Percentiles rank a stretch among this genome's conserved stretches.
These are phyloP conservation scores for Fusarium denticulatum DNA, from an alignment of 2,329 filamentous ascomycete species.

Conservation along the genomic window DNA sequence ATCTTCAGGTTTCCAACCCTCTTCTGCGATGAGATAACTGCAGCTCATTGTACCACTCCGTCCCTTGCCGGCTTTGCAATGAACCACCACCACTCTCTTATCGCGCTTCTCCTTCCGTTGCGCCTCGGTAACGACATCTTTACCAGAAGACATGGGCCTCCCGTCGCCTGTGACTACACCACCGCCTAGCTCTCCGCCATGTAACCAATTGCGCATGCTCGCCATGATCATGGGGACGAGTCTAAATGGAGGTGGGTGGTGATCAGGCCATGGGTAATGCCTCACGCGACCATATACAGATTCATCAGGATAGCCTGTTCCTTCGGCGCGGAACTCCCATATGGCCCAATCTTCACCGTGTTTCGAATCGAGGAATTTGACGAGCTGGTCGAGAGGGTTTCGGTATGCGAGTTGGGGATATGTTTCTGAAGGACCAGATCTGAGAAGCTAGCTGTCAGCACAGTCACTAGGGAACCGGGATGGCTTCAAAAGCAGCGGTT, in stretches of 20 bases:
- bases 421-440: slow-evolving; percentile 87
- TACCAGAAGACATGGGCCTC: slow-evolving; percentile 20
- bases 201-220: slow-evolving; percentile 90
- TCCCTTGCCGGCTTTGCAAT: slow-evolving; percentile 98
- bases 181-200: slow-evolving; percentile 57
- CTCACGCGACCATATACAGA: slow-evolving; percentile 86
- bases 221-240: slow-evolving; percentile 90
- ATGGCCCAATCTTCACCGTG: slow-evolving; percentile 90
- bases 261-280: slow-evolving; percentile 97
- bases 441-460: slow-evolving; percentile 53
- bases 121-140: slow-evolving; percentile 29
- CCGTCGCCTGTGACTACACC: slow-evolving; percentile 24
- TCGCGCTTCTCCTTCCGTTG: slow-evolving; percentile 50
- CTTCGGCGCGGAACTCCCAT: slow-evolving; percentile 97
- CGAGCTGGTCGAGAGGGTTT: slow-evolving; percentile 88
- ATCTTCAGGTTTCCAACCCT: slow-evolving; percentile 67
- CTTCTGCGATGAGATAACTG: slow-evolving; percentile 89
- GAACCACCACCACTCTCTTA: slow-evolving; percentile 82
- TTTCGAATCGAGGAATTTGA: slow-evolving; percentile 86
- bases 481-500: accelerated
- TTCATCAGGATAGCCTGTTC: slow-evolving; percentile 92
- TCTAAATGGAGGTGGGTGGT: slow-evolving; percentile 93
- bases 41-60: slow-evolving; percentile 88
- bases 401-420: slow-evolving; percentile 94
- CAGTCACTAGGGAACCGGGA: neutral